These are phyloP conservation scores for Macroventuria anomochaeta DNA, from an alignment of 2,329 filamentous ascomycete species.

Conservation along the genomic window DNA sequence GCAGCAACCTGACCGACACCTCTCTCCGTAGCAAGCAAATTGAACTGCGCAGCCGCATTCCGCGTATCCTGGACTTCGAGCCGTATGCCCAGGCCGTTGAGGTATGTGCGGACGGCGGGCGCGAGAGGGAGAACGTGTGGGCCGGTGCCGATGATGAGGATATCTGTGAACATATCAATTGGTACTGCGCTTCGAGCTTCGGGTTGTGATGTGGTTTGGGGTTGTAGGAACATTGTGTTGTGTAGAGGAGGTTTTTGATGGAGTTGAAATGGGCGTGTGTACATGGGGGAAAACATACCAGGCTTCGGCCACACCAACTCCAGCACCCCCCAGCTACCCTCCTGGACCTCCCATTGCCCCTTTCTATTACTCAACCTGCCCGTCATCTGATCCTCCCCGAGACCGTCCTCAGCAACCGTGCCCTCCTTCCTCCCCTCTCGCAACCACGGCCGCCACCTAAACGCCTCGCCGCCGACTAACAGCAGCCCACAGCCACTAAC, in stretches of 20 bases:
- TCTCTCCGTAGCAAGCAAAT: constrained; percentile 90
- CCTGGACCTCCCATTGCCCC: constrained; percentile 79
- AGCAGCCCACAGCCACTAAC: constrained; percentile 74
- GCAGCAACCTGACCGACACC: constrained; percentile 85
- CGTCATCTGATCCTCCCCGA: constrained; percentile 39
- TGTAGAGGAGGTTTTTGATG: no score
- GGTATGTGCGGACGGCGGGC: constrained; percentile 72
- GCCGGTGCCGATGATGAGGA: constrained; percentile 89
- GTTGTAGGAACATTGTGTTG: no score
- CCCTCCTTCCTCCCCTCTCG: constrained; percentile 43
- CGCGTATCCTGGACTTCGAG: constrained; percentile 90
- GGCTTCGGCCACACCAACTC: constrained; percentile 85
- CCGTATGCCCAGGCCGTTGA: constrained; percentile 80
- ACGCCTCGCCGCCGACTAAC: constrained; percentile 85
- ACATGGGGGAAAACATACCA: constrained; percentile 61
- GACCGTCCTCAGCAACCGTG: constrained; percentile 29
- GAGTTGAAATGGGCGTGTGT: no score
- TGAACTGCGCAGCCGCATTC: constrained; percentile 94
- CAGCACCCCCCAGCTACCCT: constrained; percentile 76
- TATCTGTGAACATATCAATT: constrained; percentile 63
- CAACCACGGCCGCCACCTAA: constrained; percentile 85
- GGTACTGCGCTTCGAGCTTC: no score
- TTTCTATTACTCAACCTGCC: constrained; percentile 70
- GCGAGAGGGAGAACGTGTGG: constrained; percentile 76
- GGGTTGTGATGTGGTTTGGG: no score